Base-by-base conservation (phyloP, 1,284 basidiomycete genomes). In the Irpex sp. region DNA sequence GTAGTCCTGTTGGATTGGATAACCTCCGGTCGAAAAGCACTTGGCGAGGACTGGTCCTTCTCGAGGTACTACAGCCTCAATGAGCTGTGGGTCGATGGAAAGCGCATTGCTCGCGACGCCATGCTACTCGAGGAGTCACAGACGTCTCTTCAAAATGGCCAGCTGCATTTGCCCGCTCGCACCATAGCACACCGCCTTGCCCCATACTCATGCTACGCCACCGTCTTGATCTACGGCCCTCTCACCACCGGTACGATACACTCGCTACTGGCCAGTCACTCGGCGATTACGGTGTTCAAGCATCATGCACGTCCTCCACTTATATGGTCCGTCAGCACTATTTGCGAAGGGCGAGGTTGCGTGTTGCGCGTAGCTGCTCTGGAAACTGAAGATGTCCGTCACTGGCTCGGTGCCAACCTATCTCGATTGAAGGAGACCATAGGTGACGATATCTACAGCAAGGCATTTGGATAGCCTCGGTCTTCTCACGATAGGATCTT, bases 21-120 rank as follows among this genome's bases (percentile, higher is more conserved):
- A 63, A 97, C 94, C 1, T 92, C 91, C 3, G 96, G 96, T 5
- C 85, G 96, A 55, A 85, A 82, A 72, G 82, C 88, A 19, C 81
- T 85, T 17, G 91, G 90, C 21, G 97, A 99, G 73, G 85, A 92
- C 58, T 99, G 97, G 97, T 86, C 78, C 1, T 97, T 98, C 75
- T 84, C 88, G 49, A 80, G 84, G 63, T 98, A 98, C 73, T 85
- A 88, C 71, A 96, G 91, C 69, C 78, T 86, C 52, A 98, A 98
- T 76, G 94, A 98, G 74, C 78, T 98, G 19, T 86, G 87, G 69
- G 71, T 92, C 2, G 85, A 82, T 2, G 85, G 82, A 1, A 78
- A 78, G 65, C 80, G 88, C 57, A 74, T 95, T 31, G 91, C 87
- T 58, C 86, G 88, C 67, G 96, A 97, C 70, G 82, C 87, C 19